Percentiles rank a stretch among this genome's conserved stretches.
Evolutionary conservation across 2,329 filamentous ascomycete species (phyloP).

Genomic region (Colletotrichum salicis): DNA sequence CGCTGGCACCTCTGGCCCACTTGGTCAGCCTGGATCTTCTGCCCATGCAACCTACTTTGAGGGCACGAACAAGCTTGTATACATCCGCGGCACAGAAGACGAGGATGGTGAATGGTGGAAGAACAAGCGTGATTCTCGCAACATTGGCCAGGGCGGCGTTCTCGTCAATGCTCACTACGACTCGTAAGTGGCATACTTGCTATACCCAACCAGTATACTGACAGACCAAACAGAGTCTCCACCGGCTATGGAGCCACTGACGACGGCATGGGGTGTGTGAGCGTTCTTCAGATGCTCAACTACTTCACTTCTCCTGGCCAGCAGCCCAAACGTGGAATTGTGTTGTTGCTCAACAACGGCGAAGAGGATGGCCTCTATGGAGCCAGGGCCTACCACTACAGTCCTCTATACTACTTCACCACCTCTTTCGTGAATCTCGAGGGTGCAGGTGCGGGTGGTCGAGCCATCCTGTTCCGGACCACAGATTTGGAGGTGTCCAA

Average conservation of each 20-base stretch:
- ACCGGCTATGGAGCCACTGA: slow-evolving; percentile 95
- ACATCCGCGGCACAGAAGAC: slow-evolving; percentile 85
- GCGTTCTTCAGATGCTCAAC: slow-evolving; percentile 83
- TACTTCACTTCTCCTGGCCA: slow-evolving; percentile 81
- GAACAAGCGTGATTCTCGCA: slow-evolving; percentile 52
- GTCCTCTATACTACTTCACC: slow-evolving; percentile 81
- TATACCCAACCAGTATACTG: neutral
- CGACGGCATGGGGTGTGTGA: slow-evolving; percentile 90
- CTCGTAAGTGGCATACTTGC: slow-evolving; percentile 55
- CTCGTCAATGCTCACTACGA: slow-evolving; percentile 97
- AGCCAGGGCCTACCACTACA: slow-evolving; percentile 84
- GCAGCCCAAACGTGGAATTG: slow-evolving; percentile 81
- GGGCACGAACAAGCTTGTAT: slow-evolving; percentile 90
- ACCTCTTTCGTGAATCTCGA: slow-evolving; percentile 95
- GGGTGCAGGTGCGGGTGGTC: slow-evolving; percentile 90
- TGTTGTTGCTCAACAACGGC: slow-evolving; percentile 91
- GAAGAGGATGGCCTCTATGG: slow-evolving; percentile 95
- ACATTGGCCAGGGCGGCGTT: slow-evolving; percentile 76
- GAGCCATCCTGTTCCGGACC: slow-evolving; percentile 86
- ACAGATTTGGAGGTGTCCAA: slow-evolving; percentile 88
- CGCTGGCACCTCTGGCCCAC: neutral
- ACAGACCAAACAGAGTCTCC: slow-evolving; percentile 71
- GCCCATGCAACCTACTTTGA: slow-evolving; percentile 80
- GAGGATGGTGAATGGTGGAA: slow-evolving; percentile 80
- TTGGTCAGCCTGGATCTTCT: neutral